Base-by-base conservation (phyloP, 345 rosid species). In the Sonneratia caseolaris region DNA sequence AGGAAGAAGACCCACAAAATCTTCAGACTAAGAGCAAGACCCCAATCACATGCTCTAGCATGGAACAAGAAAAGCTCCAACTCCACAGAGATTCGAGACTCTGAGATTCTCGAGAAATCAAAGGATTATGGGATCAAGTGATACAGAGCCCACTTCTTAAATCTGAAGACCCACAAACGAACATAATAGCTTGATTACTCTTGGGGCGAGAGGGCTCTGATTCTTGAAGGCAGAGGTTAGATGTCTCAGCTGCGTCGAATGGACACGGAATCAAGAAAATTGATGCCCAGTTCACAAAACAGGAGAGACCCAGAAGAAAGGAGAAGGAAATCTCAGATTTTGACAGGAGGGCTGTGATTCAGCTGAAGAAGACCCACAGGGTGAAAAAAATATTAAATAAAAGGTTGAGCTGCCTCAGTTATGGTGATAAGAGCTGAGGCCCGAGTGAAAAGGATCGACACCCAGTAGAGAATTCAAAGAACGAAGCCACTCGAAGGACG, bases 61-160 rank as follows among this genome's bases (percentile, higher is more conserved):
- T 62, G 37, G 37, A 62, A 62, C 66, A 16, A 12, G 4, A 18
- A 18, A 18, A 53, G 22, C 59, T 53, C 5, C n/a, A 1, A 53
- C 22, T 21, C 7, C 64, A 57, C 32, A 21, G 13, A 27, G 1
- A 27, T 27, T 27, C 32, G 32, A 27, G 21, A 56, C 6, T 8
- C 12, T 3, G 64, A 57, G 35, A 57, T 35, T 27, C 27, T 35
- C 66, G 37, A 47, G 70, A 68, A 73, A 76, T 27, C 65, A 49
- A 55, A 78, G 69, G 27, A 59, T 68, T 47, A 11, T 49, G 68
- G 24, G 61, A 6, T 70, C 45, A 53, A 53, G 36, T 5, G 68
- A n/a, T 49, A 27, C 32, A 40, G 66, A 1, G 43, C 62, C 68
- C 72, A 62, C 49, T 43, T 40, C 37, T 32, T 40, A 3, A 67